phyloP scores from a whole-genome alignment of 805 yeast genomes.

The Wilhelminamyces savonicus region DNA sequence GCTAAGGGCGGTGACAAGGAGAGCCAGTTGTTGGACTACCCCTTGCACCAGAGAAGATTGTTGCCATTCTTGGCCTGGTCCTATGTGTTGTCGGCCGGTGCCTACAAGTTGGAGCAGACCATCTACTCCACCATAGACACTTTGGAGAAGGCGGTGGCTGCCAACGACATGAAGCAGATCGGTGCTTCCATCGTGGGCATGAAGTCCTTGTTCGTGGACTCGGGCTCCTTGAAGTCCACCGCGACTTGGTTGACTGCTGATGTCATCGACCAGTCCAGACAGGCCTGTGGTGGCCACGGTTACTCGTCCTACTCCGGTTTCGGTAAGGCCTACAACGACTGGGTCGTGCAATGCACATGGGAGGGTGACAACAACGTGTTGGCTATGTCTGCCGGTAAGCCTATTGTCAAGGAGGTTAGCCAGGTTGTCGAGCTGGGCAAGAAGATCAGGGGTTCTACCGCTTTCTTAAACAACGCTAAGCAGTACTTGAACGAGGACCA shows the following conservation, averaged over 20 bases:
- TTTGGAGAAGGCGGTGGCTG: conserved; percentile 49
- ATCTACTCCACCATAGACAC: conserved; percentile 44
- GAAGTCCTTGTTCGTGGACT: conserved; percentile 74
- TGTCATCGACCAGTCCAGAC: conserved; percentile 84
- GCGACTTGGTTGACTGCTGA: conserved; percentile 81
- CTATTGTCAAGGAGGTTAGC: conserved; percentile 50
- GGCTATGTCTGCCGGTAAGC: conserved; percentile 78
- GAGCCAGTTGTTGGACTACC: conserved; percentile 75
- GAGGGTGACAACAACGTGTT: conserved; percentile 93
- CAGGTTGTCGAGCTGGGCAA: conserved; percentile 34
- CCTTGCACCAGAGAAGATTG: conserved; percentile 82
- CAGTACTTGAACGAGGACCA: conserved; percentile 19
- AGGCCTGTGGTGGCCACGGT: conserved; percentile 95
- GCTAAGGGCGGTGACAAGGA: conserved; percentile 39
- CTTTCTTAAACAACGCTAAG: conserved; percentile 32
- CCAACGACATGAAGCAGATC: conserved; percentile 41
- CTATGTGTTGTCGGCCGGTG: conserved; percentile 69
- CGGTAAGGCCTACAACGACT: conserved; percentile 82
- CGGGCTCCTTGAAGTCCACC: conserved; percentile 85
- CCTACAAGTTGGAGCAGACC: conserved; percentile 51
- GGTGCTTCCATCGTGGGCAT: conserved; percentile 48
- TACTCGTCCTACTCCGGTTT: conserved; percentile 90
- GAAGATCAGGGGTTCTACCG: conserved; percentile 40
- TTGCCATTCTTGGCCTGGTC: conserved; percentile 79
- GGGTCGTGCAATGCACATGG: conserved; percentile 99